Evolutionary conservation across 2,329 filamentous ascomycete species (phyloP).

Genomic region (Beauveria australis): DNA sequence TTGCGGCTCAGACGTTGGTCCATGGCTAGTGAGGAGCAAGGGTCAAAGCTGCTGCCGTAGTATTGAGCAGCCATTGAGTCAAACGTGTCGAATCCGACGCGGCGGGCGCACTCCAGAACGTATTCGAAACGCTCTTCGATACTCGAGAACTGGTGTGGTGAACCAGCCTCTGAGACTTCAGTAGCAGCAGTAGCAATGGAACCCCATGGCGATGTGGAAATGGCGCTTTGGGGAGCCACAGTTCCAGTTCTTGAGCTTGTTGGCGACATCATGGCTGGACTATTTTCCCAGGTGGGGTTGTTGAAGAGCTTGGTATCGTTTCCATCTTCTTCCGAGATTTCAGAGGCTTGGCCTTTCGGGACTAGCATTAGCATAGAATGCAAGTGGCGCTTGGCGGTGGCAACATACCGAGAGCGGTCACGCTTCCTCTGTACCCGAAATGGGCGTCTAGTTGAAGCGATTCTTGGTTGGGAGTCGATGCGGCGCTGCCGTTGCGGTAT

Average conservation of each 20-base stretch:
- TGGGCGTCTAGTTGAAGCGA: slow-evolving; percentile 6
- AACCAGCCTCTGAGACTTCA: slow-evolving; percentile 5
- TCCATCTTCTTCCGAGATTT: slow-evolving; percentile 10
- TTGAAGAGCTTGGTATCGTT: slow-evolving; percentile 5
- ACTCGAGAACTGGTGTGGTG: not conserved
- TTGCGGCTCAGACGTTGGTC: slow-evolving; percentile 14
- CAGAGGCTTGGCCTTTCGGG: not conserved
- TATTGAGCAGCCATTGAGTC: slow-evolving; percentile 13
- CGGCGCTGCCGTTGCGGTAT: slow-evolving; percentile 5
- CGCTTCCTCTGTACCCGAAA: slow-evolving; percentile 6
- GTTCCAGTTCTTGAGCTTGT: slow-evolving; percentile 11
- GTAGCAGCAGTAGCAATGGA: slow-evolving; percentile 9
- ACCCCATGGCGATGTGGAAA: slow-evolving; percentile 6
- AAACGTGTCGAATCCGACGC: slow-evolving; percentile 12
- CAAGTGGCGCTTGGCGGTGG: too few relatives aligned
- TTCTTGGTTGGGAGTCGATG: slow-evolving; percentile 7
- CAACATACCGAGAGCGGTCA: slow-evolving; percentile 1
- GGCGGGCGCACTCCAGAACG: slow-evolving; percentile 12
- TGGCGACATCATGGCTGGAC: slow-evolving; percentile 11
- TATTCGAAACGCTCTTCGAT: slow-evolving; percentile 14
- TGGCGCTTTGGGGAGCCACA: not conserved
- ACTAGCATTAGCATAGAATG: not conserved
- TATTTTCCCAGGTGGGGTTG: slow-evolving; percentile 10
- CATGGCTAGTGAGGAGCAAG: slow-evolving; percentile 12
- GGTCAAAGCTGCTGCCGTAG: slow-evolving; percentile 13